Evolutionary conservation across 192 early-diverging fungal species (phyloP).

Genomic region (Coemansia nantahalensis): DNA sequence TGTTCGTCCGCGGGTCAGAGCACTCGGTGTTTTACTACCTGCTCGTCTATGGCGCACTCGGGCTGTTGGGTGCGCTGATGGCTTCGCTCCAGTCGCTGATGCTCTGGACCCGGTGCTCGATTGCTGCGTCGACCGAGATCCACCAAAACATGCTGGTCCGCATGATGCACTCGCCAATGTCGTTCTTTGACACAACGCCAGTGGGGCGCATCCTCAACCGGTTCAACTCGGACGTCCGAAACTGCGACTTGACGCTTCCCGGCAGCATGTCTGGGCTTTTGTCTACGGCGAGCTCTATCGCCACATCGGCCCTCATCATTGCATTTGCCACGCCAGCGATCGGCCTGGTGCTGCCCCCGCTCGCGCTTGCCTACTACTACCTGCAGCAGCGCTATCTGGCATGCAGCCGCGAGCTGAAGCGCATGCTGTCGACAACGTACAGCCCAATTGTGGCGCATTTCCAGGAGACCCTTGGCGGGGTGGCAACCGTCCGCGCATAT

Average conservation of each 20-base stretch:
- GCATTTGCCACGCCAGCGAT: conserved; percentile 54
- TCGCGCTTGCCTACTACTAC: too few relatives aligned
- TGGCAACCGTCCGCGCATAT: too few relatives aligned
- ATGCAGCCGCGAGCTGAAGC: too few relatives aligned
- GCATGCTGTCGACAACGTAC: too few relatives aligned
- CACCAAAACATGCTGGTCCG: conserved; percentile 67
- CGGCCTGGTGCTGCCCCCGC: too few relatives aligned
- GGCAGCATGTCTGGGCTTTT: conserved; percentile 62
- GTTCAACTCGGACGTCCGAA: conserved; percentile 65
- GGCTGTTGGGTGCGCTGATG: conserved; percentile 67
- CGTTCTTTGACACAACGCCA: conserved; percentile 78
- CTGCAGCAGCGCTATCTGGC: too few relatives aligned
- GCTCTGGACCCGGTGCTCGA: conserved; percentile 83
- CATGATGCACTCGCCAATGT: conserved; percentile 70
- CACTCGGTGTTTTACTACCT: conserved; percentile 64
- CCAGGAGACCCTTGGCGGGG: too few relatives aligned
- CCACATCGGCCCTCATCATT: too few relatives aligned
- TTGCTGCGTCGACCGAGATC: conserved; percentile 56
- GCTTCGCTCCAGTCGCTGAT: conserved; percentile 75
- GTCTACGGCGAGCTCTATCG: conserved; percentile 56
- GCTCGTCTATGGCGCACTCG: conserved; percentile 77
- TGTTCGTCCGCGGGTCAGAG: neutral
- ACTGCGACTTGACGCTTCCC: conserved; percentile 58
- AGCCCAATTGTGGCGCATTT: too few relatives aligned
- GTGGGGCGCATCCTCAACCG: conserved; percentile 76